Evolutionary conservation across 2,329 filamentous ascomycete genomes (phyloP).

Genomic region (Phaeosphaeria sp.): DNA sequence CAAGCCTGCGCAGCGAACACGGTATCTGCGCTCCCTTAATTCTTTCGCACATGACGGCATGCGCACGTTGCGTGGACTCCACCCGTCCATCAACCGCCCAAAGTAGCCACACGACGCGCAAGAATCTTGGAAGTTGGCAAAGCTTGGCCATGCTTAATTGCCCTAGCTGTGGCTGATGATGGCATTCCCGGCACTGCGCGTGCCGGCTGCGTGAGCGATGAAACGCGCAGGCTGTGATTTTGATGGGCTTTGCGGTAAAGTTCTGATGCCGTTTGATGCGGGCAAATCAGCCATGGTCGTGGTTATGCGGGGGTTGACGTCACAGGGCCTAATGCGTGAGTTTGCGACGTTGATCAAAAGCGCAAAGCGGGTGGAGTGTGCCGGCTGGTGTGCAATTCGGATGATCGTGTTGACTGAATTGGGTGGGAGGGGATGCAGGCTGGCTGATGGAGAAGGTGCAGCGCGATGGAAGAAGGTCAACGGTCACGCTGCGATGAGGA

Average conservation of each 20-base stretch:
- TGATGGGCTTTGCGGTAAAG: not conserved
- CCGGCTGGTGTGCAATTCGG: not conserved
- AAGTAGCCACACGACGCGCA: conserved; percentile 13
- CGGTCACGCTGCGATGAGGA: not conserved
- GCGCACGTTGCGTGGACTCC: conserved; percentile 2
- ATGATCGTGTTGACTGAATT: not conserved
- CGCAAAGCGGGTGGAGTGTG: not conserved
- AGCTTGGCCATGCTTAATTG: conserved; percentile 32
- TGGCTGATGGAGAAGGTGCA: not conserved
- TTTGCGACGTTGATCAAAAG: not conserved
- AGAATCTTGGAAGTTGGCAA: conserved; percentile 25
- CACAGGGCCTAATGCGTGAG: not conserved
- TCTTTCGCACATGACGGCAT: not conserved
- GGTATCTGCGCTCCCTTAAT: not conserved
- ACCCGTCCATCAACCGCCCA: not conserved
- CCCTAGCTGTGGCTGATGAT: conserved; percentile 30
- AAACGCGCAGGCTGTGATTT: conserved; percentile 2
- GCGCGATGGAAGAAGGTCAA: not conserved
- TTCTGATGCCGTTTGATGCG: not conserved
- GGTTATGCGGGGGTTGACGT: not conserved
- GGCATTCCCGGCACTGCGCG: conserved; percentile 13
- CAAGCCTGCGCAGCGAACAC: too few relatives aligned
- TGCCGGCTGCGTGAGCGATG: conserved; percentile 10
- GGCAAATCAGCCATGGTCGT: not conserved
- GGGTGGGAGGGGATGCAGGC: not conserved